Base-by-base conservation (phyloP, 352 stramenopile genomes). In the Elongisporangium senticosum region DNA sequence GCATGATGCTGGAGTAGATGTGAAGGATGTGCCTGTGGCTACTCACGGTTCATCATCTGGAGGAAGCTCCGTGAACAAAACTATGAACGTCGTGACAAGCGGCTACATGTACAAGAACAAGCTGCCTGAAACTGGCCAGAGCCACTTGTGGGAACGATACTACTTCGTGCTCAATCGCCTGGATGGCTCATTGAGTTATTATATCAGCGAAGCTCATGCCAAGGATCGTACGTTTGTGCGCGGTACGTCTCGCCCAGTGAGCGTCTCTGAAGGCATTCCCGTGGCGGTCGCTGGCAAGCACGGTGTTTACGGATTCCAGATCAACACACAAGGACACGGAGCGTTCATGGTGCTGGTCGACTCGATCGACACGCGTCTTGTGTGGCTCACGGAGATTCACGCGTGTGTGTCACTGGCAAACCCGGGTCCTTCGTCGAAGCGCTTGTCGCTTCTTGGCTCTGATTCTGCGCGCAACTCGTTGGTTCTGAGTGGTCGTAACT, bases 91-190 rank as follows among this genome's bases (percentile, higher is more conserved):
- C 17, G 56, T 92, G 40, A 93, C 83, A 21, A 74, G 73, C n/a
- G 86, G 86, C 5, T 95, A 95, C 73, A 90, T 95, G 83, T 95
- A 92, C 71, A 91, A 92, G 63, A 95, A 78, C 75, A 90, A 89
- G 63, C 76, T 92, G 21, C 83, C 86, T 0, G 83, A 93, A 63
- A 90, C 82, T 1, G 86, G 86, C 13, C 81, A 95, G 67, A 68
- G 77, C 15, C 84, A 92, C 40, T 48, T 90, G 28, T 95, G 86
- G 86, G 86, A 95, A 65, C 83, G 86, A 15, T 92, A 88, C 53
- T 95, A 89, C 61, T 95, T 95, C 49, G 83, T 92, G 22, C 69
- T 95, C 19, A 86, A 93, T 58, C 83, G 83, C 37, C 65, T 72
- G 17, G 77, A 91, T 3, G 83, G 83, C 11, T 82, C 79, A 7